Percentiles rank a stretch among this genome's conserved stretches.
These are phyloP conservation scores for Coniosporium tulheliwenetii DNA, from an alignment of 2,329 filamentous ascomycete genomes.

Conservation along the genomic window DNA sequence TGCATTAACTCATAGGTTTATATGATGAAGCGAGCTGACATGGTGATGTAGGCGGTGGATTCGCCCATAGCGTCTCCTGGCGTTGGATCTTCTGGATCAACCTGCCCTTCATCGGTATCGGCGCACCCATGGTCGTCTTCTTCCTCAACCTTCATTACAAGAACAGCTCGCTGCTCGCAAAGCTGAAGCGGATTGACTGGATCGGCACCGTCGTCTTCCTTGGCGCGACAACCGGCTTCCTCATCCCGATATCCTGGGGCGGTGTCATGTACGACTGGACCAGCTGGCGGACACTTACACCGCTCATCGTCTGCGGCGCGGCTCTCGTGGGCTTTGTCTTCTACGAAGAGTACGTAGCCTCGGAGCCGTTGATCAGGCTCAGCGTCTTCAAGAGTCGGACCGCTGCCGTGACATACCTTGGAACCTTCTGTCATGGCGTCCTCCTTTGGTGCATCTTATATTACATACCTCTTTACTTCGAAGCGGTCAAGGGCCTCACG, in stretches of 20 bases:
- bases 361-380: slow-evolving; percentile 33
- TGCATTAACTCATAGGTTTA: slow-evolving; percentile 1
- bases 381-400: slow-evolving; percentile 33
- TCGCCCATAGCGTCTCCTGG: slow-evolving; percentile 37
- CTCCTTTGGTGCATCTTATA: slow-evolving; percentile 17
- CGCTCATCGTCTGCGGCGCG: slow-evolving; percentile 38
- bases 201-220: slow-evolving; percentile 46
- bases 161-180: slow-evolving; percentile 29
- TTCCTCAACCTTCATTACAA: slow-evolving; percentile 38
- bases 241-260: slow-evolving; percentile 49
- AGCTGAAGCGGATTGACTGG: slow-evolving; percentile 45
- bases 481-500: slow-evolving; percentile 22
- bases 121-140: slow-evolving; percentile 29
- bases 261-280: slow-evolving; percentile 50
- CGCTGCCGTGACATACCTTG: slow-evolving; percentile 18
- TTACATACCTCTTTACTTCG: slow-evolving; percentile 26
- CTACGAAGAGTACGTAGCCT: slow-evolving; percentile 37
- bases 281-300: slow-evolving; percentile 46
- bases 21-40: slow-evolving; percentile 1
- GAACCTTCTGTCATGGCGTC: background rate
- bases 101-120: slow-evolving; percentile 39
- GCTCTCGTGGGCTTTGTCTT: slow-evolving; percentile 36
- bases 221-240: slow-evolving; percentile 38
- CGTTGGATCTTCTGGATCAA: slow-evolving; percentile 53
- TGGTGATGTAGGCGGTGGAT: slow-evolving; percentile 34